Conservation (phyloP, 208 protist genomes). For the Trichomonas vaginalis region DNA sequence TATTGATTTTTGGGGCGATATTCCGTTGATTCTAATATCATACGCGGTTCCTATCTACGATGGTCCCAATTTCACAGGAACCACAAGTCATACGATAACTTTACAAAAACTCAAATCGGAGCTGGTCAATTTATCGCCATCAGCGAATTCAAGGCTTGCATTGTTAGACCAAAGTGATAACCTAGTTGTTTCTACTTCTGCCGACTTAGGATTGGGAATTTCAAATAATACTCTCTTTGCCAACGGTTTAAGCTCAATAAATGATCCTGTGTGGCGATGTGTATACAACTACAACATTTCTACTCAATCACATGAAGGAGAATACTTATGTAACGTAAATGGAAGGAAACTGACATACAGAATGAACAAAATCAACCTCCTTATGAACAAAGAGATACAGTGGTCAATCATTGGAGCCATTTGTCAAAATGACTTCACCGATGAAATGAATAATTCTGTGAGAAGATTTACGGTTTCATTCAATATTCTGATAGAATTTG, state of each 20-base stretch:
- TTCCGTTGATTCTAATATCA: background rate
- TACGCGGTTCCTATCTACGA: background rate
- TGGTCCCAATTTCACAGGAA: background rate
- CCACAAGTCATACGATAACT: background rate
- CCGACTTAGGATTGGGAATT: background rate
- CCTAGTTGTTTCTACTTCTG: background rate
- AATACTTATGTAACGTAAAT: no score
- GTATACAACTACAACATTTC: no score
- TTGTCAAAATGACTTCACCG: background rate
- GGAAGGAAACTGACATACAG: no score
- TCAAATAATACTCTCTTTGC: background rate
- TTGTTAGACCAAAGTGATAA: background rate
- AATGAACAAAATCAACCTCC: no score
- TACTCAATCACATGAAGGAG: no score
- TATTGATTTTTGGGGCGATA: background rate
- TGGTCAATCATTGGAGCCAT: background rate
- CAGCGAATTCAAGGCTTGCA: background rate
- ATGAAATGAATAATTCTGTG: background rate
- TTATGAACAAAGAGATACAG: background rate
- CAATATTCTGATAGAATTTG: background rate
- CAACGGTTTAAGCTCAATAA: background rate
- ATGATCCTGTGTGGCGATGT: background rate
- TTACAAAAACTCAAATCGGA: background rate
- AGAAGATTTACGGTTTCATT: background rate
- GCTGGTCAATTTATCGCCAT: background rate